Evolutionary conservation across 1,284 basidiomycete genomes (phyloP), one percentile per base, ranked within the genome.

Genomic region (Cutaneotrichosporon sp.): DNA sequence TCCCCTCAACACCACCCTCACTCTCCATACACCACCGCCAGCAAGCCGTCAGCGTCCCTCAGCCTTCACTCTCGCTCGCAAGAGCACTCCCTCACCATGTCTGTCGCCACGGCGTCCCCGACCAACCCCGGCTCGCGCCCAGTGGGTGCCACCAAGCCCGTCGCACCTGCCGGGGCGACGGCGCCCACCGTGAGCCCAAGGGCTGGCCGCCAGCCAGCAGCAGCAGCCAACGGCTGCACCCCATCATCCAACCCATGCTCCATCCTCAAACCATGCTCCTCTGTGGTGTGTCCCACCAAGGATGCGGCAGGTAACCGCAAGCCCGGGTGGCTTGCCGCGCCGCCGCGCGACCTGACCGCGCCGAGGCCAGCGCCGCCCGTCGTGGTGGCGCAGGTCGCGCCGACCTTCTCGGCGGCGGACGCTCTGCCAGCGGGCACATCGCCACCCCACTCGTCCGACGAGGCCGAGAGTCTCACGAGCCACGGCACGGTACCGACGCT

Each of bases 221-320:
- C 26, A 7, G 26, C 26, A 7, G 26, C 26, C 26, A 10, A 5
- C 26, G 26, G 7, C 5, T 30, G 26, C 26, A 30, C 5, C 10
- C 26, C 26, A 30, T 7, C 26, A 5, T 5, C 26, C 26, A 30
- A 30, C 41, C 48, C 44, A 5, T 20, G 40, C 49, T 57, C 55
- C 14, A 58, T 58, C 49, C 56, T 58, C 23, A 52, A 46, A 13
- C 56, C 56, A 7, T 54, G 49, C 49, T 58, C 46, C 15, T 57
- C 51, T 0, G 22, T 30, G 26, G 47, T 30, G 38, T 35, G 20
- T 8, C 49, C 53, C 8, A 30, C 44, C 23, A 49, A 43, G 38
- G 40, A 47, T 34, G 18, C 48, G 14, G 49, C 47, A 4, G 47
- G 47, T 13, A 39, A 49, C 23, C 26, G 39, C 14, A 18, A 23